Evolutionary conservation across 148 eudicot species (phyloP).

Genomic region (Euryodendron excelsum): DNA sequence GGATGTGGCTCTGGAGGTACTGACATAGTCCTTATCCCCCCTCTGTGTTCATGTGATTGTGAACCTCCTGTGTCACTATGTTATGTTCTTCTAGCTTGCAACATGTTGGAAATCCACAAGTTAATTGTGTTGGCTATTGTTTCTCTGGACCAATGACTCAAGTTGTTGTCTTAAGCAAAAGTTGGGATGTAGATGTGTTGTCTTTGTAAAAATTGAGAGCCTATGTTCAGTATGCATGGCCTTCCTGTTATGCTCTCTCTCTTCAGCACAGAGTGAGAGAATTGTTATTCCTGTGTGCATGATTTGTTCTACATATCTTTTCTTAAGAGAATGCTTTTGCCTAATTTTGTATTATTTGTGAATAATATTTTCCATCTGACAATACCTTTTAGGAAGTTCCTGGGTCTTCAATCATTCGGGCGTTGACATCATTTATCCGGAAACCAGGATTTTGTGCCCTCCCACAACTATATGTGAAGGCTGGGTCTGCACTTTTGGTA

Average conservation of each 20-base stretch:
- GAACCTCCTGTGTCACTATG: background rate
- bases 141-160: background rate
- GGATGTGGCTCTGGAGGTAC: slow-evolving; percentile 75
- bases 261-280: background rate
- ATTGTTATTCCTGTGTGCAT: background rate
- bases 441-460: slow-evolving; percentile 59
- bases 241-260: background rate
- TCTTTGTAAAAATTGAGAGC: background rate
- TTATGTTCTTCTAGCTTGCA: background rate
- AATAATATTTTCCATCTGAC: background rate
- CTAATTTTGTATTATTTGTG: background rate
- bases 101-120: background rate
- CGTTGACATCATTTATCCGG: slow-evolving; percentile 54
- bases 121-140: background rate
- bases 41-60: background rate
- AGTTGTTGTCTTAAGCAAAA: background rate
- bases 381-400: slow-evolving; percentile 54
- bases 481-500: slow-evolving; percentile 81
- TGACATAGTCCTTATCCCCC: slow-evolving; percentile 7
- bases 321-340: background rate
- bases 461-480: slow-evolving; percentile 64
- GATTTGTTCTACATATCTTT: background rate
- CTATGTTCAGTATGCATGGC: background rate
- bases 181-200: background rate
- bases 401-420: slow-evolving; percentile 57